phyloP scores from a whole-genome alignment of 106 monocot genomes.

The Posidonia australis region DNA sequence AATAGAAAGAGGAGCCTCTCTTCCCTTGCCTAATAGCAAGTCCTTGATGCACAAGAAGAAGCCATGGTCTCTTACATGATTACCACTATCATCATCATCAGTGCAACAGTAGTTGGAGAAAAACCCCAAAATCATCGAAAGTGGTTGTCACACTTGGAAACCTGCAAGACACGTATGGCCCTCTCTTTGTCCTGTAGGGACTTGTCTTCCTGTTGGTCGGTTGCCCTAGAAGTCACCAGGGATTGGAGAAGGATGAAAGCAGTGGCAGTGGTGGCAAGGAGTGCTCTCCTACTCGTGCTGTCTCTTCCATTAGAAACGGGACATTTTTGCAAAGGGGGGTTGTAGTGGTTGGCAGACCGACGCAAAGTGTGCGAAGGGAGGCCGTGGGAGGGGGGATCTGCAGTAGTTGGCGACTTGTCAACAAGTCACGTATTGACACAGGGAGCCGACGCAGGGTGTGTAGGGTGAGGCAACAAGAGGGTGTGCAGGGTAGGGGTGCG shows the following conservation, averaged over 20 bases:
- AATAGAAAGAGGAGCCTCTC: background rate
- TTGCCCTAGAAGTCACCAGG: background rate
- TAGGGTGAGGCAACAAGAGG: no score
- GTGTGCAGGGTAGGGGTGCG: no score
- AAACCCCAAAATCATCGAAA: no score
- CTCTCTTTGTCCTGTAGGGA: constrained; percentile 32
- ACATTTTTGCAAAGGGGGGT: no score
- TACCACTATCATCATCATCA: background rate
- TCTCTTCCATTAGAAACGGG: background rate
- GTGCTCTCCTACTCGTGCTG: background rate
- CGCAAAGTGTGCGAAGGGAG: no score
- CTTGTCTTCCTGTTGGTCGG: constrained; percentile 24
- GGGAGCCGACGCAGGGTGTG: no score
- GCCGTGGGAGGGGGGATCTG: no score
- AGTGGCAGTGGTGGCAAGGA: constrained; percentile 16
- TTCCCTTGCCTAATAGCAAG: constrained; percentile 17
- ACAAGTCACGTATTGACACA: no score
- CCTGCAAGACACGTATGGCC: constrained; percentile 39
- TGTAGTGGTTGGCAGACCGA: no score
- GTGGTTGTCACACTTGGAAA: background rate
- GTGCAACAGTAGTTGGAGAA: background rate
- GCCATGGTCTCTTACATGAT: constrained; percentile 41
- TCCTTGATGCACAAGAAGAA: constrained; percentile 79
- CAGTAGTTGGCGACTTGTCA: no score
- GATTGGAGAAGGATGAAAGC: constrained; percentile 1